These are phyloP conservation scores for Hyphopichia pseudoburtonii DNA, from an alignment of 1,139 yeast genomes.

Conservation along the genomic window DNA sequence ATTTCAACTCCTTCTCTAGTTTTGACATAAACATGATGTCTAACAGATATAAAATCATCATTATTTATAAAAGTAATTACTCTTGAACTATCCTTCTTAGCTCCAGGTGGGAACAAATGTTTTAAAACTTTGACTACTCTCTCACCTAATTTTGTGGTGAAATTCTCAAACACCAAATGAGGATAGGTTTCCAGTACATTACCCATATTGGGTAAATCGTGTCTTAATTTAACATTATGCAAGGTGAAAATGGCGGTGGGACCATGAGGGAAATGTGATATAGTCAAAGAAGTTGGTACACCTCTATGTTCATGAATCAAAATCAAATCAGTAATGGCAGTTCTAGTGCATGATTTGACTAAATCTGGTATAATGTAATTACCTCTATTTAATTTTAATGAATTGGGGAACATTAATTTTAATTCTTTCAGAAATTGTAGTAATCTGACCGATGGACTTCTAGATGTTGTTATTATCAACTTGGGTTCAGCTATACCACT, in stretches of 20 bases:
- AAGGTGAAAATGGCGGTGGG: slow-evolving; percentile 94
- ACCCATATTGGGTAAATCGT: slow-evolving; percentile 84
- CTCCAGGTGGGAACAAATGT: slow-evolving; percentile 97
- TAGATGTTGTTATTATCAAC: slow-evolving; percentile 86
- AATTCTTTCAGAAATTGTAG: slow-evolving; percentile 93
- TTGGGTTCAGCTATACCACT: slow-evolving; percentile 94
- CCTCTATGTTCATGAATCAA: slow-evolving; percentile 96
- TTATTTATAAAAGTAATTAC: slow-evolving; percentile 88
- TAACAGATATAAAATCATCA: slow-evolving; percentile 87
- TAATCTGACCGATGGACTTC: slow-evolving; percentile 84
- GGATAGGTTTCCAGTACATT: slow-evolving; percentile 91
- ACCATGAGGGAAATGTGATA: slow-evolving; percentile 97
- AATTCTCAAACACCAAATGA: slow-evolving; percentile 89
- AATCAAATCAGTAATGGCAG: slow-evolving; percentile 75
- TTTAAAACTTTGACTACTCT: slow-evolving; percentile 79
- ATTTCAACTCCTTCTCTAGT: slow-evolving; percentile 87
- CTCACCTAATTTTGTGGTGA: slow-evolving; percentile 78
- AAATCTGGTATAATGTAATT: slow-evolving; percentile 82
- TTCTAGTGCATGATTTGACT: slow-evolving; percentile 74
- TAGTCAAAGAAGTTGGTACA: slow-evolving; percentile 90
- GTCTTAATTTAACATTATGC: slow-evolving; percentile 92
- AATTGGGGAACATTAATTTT: slow-evolving; percentile 83
- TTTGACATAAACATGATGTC: slow-evolving; percentile 92
- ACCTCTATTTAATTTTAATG: slow-evolving; percentile 90
- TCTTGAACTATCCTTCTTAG: slow-evolving; percentile 80